Conservation (phyloP, 441 rosid species). For the Erysimum pusillum region DNA sequence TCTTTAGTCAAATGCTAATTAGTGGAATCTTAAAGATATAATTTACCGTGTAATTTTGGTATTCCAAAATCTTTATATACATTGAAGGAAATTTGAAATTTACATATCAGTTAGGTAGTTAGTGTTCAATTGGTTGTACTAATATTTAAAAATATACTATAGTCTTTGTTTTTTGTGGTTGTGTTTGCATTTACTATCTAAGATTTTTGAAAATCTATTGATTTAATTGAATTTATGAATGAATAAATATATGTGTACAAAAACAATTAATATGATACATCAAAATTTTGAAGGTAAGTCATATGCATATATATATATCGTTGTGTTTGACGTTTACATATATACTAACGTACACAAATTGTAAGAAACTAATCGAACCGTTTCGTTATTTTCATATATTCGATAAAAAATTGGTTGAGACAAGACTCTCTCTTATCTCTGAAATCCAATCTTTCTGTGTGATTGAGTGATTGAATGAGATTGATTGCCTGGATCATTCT, state of each 20-base stretch:
- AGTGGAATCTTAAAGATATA: slow-evolving; percentile 7
- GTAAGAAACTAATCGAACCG: background rate
- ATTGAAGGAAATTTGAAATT: background rate
- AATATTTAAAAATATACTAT: background rate
- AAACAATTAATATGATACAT: background rate
- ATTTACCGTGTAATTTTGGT: background rate
- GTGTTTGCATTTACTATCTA: slow-evolving; percentile 12
- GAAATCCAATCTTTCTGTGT: slow-evolving; percentile 1
- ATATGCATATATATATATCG: too few species aligned
- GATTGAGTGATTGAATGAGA: slow-evolving; percentile 45
- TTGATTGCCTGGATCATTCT: slow-evolving; percentile 44
- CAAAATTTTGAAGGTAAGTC: too few species aligned
- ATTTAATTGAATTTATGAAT: background rate
- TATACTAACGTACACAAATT: background rate
- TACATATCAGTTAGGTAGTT: slow-evolving; percentile 20
- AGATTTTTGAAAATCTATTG: background rate
- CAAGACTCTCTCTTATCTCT: slow-evolving; percentile 37
- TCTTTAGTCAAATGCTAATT: background rate
- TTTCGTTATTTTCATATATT: slow-evolving; percentile 1
- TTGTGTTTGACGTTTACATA: too few species aligned
- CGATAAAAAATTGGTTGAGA: slow-evolving; percentile 24
- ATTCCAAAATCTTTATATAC: background rate
- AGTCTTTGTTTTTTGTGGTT: slow-evolving; percentile 10
- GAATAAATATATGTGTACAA: slow-evolving; percentile 1
- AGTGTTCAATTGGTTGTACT: background rate